Conservation (phyloP, 2,329 filamentous ascomycete species). For the Podosphaera fusca region DNA sequence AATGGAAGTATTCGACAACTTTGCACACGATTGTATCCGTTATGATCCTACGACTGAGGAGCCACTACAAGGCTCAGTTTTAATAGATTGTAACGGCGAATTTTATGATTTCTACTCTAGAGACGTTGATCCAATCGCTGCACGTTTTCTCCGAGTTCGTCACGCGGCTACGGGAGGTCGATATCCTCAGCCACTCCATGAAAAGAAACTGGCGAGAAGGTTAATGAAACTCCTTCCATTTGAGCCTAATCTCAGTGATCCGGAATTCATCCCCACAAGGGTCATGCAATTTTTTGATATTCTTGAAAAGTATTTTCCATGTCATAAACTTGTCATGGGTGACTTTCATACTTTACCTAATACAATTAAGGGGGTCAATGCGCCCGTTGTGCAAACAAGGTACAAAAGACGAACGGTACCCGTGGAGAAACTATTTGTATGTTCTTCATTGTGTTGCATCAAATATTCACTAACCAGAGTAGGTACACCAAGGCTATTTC, state of each 20-base stretch:
- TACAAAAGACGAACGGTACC: conserved; percentile 73
- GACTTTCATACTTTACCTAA: conserved; percentile 80
- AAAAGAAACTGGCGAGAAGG: conserved; percentile 30
- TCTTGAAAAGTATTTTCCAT: conserved; percentile 68
- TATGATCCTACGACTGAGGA: conserved; percentile 65
- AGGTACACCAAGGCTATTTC: conserved; percentile 97
- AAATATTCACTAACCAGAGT: background rate
- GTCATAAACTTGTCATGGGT: conserved; percentile 66
- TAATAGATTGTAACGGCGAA: conserved; percentile 67
- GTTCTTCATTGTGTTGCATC: conserved; percentile 14
- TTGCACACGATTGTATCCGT: conserved; percentile 80
- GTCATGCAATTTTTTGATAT: conserved; percentile 96
- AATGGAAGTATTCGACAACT: conserved; percentile 97
- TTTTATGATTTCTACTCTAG: conserved; percentile 86
- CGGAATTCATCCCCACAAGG: conserved; percentile 85
- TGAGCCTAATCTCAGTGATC: conserved; percentile 49
- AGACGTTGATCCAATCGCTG: conserved; percentile 57
- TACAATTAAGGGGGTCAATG: conserved; percentile 63
- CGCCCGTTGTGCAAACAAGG: conserved; percentile 86
- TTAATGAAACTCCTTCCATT: conserved; percentile 45
- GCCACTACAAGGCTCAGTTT: conserved; percentile 68
- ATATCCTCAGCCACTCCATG: conserved; percentile 36
- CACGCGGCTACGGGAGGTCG: conserved; percentile 46
- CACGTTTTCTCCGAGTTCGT: conserved; percentile 65
- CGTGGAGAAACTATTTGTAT: conserved; percentile 71